A percentile compares a stretch with the other conserved stretches of the same genome.
phyloP scores from a whole-genome alignment of 1,284 basidiomycete species.

The Sporisorium iseilematis-ciliati region DNA sequence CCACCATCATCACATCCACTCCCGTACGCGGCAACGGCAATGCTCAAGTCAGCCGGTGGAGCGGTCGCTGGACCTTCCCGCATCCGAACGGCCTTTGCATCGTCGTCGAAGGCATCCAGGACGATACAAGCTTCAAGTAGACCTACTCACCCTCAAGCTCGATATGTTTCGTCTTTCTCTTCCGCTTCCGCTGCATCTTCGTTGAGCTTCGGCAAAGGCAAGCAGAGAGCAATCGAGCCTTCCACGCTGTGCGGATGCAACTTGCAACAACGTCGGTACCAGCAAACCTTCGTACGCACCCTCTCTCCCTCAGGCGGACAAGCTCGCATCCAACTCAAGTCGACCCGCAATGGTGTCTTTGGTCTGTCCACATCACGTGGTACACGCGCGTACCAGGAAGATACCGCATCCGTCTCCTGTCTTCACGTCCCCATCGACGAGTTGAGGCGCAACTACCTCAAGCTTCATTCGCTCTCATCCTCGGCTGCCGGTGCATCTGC shows the following conservation, averaged over 20 bases:
- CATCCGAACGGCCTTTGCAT: slow-evolving; percentile 11
- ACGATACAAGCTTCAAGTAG: background rate
- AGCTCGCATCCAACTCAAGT: slow-evolving; percentile 46
- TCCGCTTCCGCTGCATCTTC: background rate
- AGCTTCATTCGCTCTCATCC: slow-evolving; percentile 33
- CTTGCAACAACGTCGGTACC: slow-evolving; percentile 19
- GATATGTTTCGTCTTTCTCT: background rate
- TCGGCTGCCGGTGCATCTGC: slow-evolving; percentile 27
- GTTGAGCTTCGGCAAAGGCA: slow-evolving; percentile 21
- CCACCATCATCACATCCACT: slow-evolving; percentile 2
- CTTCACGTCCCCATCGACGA: slow-evolving; percentile 56
- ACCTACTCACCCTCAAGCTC: slow-evolving; percentile 3
- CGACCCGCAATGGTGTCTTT: slow-evolving; percentile 49
- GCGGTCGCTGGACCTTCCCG: slow-evolving; percentile 48
- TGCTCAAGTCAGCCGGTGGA: slow-evolving; percentile 36
- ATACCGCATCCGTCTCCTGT: slow-evolving; percentile 63
- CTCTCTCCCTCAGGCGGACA: slow-evolving; percentile 35
- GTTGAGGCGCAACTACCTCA: slow-evolving; percentile 49
- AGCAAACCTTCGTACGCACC: slow-evolving; percentile 49
- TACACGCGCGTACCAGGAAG: slow-evolving; percentile 63
- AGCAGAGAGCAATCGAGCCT: slow-evolving; percentile 23
- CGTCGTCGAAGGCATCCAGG: slow-evolving; percentile 4
- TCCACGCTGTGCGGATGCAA: slow-evolving; percentile 9
- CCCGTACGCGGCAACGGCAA: slow-evolving; percentile 4
- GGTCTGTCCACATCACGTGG: slow-evolving; percentile 59